Evolutionary conservation across 1,284 basidiomycete genomes (phyloP), one percentile per base, ranked within the genome.

Genomic region (Pseudozyma sp.): DNA sequence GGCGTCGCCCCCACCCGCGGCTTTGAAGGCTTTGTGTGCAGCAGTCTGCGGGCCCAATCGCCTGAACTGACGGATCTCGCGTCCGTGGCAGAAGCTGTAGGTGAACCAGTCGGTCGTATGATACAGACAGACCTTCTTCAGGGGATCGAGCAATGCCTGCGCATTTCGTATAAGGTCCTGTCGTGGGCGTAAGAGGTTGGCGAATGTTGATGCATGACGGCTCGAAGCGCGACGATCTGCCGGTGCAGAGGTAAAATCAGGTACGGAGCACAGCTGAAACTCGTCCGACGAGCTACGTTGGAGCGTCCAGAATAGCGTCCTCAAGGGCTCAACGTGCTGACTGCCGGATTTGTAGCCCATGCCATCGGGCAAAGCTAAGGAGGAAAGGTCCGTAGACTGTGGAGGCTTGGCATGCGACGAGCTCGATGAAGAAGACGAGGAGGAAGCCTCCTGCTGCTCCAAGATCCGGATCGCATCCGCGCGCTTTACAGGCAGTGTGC

Each of bases 71-170:
- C 72, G 63, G 14, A 82, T 60, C 45, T 68, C 55, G 29, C 59
- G 54, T 5, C 80, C 80, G 17, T 81, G 72, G 54, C 80, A 82
- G 71, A 78, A 76, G 37, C 65, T 56, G 61, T 82, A 82, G 34
- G 79, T 81, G 57, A 82, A 82, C 80, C 80, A 82, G 35, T 81
- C 79, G 7, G 66, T 31, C 16, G 68, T 77, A 47, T 80, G 75
- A 43, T 77, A 82, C 40, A 82, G 67, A 39, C 80, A 82, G 4
- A 51, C 45, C 14, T 66, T 55, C 54, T 79, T 77, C 29, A 82
- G 52, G 0, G 80, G 80, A 8, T 77, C 72, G 6, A 82, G 63
- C 24, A 81, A 54, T 1, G 24, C n/a, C 30, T 73, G 62, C 7
- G 60, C 77, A 13, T 52, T 48, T 5, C 53, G 45, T 6, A 79